Conservation (phyloP, 495 filamentous ascomycete genomes). For the Annulohypoxylon moriforme region DNA sequence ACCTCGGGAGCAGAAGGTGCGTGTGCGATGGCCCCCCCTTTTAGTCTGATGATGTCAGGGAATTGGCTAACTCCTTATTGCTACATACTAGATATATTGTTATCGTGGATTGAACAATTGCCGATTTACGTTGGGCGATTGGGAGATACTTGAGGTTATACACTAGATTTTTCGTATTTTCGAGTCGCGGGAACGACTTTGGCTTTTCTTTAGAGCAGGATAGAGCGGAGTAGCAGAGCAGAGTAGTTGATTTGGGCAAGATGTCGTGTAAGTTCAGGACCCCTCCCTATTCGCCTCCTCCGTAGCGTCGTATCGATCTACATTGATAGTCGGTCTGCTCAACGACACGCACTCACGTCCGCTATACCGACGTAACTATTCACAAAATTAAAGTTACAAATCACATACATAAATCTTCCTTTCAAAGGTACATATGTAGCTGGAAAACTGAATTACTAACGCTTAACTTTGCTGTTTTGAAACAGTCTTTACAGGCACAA, state of each 20-base stretch:
- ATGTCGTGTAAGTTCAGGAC: slow-evolving; percentile 43
- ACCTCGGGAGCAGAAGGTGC: slow-evolving; percentile 23
- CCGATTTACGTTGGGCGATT: not conserved
- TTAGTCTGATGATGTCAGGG: slow-evolving; percentile 31
- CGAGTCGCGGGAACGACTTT: slow-evolving; percentile 17
- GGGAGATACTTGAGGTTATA: not conserved
- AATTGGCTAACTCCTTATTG: not conserved
- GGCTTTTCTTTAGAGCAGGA: not conserved
- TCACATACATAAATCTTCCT: not conserved
- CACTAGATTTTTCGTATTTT: not conserved
- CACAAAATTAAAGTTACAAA: not conserved
- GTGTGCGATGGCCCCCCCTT: slow-evolving; percentile 9
- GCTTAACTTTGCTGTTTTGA: not conserved
- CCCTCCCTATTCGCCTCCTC: slow-evolving; percentile 8
- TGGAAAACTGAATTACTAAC: not conserved
- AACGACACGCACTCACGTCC: not conserved
- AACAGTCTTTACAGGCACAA: slow-evolving; percentile 54
- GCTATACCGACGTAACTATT: not conserved
- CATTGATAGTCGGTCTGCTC: not conserved
- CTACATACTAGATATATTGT: not conserved
- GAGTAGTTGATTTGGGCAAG: not conserved
- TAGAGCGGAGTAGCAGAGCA: slow-evolving; percentile 2
- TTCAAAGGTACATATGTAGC: not conserved
- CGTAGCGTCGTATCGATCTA: not conserved
- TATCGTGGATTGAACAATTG: slow-evolving; percentile 5